Percentiles rank a stretch among this genome's conserved stretches.
Conservation (phyloP, 176 grass and related monocot species). For the Zoysia japonica region DNA sequence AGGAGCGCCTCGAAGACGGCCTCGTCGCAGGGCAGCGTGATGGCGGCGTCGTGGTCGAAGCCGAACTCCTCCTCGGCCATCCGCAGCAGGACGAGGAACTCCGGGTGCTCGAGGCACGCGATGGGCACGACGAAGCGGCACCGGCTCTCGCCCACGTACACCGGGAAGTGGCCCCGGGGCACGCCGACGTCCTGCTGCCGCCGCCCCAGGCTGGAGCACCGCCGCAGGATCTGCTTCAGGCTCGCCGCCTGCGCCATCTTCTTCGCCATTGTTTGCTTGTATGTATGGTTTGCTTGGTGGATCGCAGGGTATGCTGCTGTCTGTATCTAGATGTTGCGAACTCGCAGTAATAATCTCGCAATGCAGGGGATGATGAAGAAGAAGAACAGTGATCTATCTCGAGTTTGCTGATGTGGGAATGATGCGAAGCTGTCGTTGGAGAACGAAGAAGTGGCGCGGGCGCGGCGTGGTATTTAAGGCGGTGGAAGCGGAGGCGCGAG, state of each 20-base stretch:
- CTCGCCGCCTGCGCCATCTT: slow-evolving; percentile 46
- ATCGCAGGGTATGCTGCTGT: background rate
- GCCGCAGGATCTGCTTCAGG: slow-evolving; percentile 68
- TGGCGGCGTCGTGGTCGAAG: slow-evolving; percentile 55
- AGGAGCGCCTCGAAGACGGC: slow-evolving; percentile 55
- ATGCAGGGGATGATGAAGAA: background rate
- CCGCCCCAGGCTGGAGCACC: slow-evolving; percentile 65
- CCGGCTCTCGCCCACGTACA: slow-evolving; percentile 62
- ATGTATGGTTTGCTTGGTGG: background rate
- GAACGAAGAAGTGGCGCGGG: background rate
- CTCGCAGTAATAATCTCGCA: background rate
- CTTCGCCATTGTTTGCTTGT: slow-evolving; percentile 35
- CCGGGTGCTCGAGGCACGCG: slow-evolving; percentile 47
- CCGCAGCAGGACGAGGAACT: slow-evolving; percentile 61
- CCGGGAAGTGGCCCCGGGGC: slow-evolving; percentile 69
- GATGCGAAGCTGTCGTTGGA: background rate
- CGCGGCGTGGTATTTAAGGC: slow-evolving; percentile 30
- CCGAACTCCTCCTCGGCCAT: slow-evolving; percentile 76
- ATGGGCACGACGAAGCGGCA: slow-evolving; percentile 60
- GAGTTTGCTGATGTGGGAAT: too few species aligned
- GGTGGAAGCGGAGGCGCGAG: slow-evolving; percentile 4
- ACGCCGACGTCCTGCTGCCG: slow-evolving; percentile 43
- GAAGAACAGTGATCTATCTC: too few species aligned
- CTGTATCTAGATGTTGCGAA: background rate
- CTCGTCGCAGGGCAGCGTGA: slow-evolving; percentile 73